Evolutionary conservation across 306 rosid genomes (phyloP), one percentile per base, ranked within the genome.

Genomic region (Quercus wislizeni): DNA sequence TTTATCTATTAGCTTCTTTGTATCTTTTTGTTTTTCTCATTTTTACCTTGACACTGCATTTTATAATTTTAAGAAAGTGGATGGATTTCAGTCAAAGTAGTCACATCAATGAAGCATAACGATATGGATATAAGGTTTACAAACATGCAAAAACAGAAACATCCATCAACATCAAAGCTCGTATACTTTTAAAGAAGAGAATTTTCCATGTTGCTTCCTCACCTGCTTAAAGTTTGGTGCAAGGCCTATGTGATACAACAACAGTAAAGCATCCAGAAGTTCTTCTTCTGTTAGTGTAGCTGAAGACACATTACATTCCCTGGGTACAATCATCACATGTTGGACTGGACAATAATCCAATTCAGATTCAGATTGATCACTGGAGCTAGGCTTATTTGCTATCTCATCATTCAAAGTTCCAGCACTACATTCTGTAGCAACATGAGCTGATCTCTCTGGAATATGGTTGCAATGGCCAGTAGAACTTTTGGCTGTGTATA

Each of bases 141-240:
- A 59, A 23, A 27, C 65, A 20, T 11, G 17, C 12, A 27, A 23
- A 59, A 59, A 59, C 11, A 21, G 5, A 59, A 59, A 23, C 2
- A 10, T 58, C 3, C 25, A 59, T 76, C 73, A 19, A 71, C 17
- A 54, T 30, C 59, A 43, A 84, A 84, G 63, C 46, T 76, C 8
- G 19, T 43, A 59, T 46, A 27, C 46, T 71, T 71, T 71, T 8
- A 21, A 51, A 62, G 55, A 79, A 2, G 19, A 33, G 17, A 49
- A 59, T 65, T 71, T 27, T 46, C 62, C 67, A 28, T 74, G 59
- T 13, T 18, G 74, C 79, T 61, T 69, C 27, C 82, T 87, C 83
- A 95, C 99, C 98, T 89, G 97, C 92, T 90, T 92, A 88, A 92
- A 95, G 83, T 91, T 93, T 4, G 97, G 89, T 3, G 97, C 92